These are phyloP conservation scores for Syncephalastrum sp. DNA, from an alignment of 371 early-diverging fungal species.

Conservation along the genomic window DNA sequence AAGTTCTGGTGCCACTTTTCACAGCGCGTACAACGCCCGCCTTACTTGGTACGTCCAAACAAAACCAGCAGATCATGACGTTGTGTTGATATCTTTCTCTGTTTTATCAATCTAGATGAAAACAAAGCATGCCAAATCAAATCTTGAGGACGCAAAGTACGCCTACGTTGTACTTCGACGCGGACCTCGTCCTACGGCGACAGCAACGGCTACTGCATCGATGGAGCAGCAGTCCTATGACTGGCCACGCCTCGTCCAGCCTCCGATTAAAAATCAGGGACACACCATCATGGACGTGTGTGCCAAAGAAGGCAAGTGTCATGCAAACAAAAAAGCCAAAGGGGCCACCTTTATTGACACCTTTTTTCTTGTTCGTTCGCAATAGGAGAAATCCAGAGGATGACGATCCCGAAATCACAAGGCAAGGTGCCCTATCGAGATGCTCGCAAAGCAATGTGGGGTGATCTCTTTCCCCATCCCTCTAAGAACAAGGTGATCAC, in stretches of 20 bases:
- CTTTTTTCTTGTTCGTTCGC: background rate
- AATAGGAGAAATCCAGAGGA: conserved; percentile 61
- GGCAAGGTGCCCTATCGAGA: conserved; percentile 75
- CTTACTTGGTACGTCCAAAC: conserved; percentile 49
- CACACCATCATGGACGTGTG: conserved; percentile 79
- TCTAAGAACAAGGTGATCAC: conserved; percentile 57
- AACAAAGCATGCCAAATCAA: conserved; percentile 67
- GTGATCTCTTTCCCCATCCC: conserved; percentile 79
- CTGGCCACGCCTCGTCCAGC: conserved; percentile 75
- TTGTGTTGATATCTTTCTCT: background rate
- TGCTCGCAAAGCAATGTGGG: conserved; percentile 80
- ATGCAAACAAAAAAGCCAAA: background rate
- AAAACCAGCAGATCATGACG: background rate
- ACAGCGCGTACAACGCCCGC: conserved; percentile 75
- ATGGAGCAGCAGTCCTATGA: conserved; percentile 49
- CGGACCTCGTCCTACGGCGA: conserved; percentile 52
- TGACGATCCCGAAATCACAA: conserved; percentile 73
- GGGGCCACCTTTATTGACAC: conserved; percentile 1
- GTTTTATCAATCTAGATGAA: conserved; percentile 50
- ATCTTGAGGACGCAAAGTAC: conserved; percentile 78
- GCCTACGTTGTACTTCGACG: conserved; percentile 77
- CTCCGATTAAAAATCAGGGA: conserved; percentile 74
- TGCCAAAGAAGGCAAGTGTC: conserved; percentile 44
- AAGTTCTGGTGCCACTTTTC: conserved; percentile 84
- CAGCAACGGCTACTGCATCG: background rate